A percentile compares a stretch with the other conserved stretches of the same genome.
These are phyloP conservation scores for Hymenochaete sp. DNA, from an alignment of 1,284 basidiomycete genomes.

Conservation along the genomic window DNA sequence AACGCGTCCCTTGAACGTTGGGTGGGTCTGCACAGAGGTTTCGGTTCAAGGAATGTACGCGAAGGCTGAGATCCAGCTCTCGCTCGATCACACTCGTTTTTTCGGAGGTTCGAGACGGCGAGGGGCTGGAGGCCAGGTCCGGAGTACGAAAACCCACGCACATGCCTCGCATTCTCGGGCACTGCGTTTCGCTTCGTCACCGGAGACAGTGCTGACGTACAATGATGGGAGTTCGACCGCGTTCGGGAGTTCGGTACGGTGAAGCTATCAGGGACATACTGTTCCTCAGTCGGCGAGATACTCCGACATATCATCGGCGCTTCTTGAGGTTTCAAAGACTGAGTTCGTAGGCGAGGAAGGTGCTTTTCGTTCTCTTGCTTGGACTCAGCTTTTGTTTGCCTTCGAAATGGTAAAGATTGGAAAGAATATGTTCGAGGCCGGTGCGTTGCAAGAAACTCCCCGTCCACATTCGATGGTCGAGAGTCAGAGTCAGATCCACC, in stretches of 20 bases:
- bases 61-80: no score
- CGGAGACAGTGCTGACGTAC: neutral
- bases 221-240: neutral
- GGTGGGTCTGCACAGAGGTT: no score
- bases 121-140: neutral
- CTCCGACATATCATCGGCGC: constrained; percentile 1
- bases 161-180: neutral
- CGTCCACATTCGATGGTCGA: no score
- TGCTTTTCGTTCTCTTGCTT: no score
- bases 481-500: no score
- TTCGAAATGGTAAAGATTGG: no score
- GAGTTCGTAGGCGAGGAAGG: no score
- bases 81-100: no score
- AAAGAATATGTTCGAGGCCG: no score
- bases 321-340: neutral
- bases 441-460: no score
- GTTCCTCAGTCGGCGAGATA: neutral
- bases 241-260: neutral
- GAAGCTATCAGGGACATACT: neutral
- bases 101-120: neutral
- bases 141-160: constrained; percentile 8
- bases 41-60: no score
- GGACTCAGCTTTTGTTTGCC: no score
- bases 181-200: neutral
- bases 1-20: neutral